Conservation (phyloP, 352 stramenopile species). For the Phytophthora podocarpi region DNA sequence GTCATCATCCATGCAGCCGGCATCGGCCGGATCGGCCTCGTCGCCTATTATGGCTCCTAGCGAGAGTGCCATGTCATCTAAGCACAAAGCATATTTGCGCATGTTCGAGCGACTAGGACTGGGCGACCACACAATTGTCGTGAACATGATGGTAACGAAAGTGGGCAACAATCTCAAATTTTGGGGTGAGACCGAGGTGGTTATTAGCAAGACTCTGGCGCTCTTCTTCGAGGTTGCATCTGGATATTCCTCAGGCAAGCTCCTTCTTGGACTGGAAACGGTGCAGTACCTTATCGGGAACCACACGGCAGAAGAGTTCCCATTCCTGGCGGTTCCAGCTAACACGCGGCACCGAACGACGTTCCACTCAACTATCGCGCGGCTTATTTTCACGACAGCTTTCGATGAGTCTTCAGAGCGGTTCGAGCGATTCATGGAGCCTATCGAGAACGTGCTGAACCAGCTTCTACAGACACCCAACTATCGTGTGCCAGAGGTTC, state of each 20-base stretch:
- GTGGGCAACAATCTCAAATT: conserved; percentile 99
- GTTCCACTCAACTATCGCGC: conserved; percentile 97
- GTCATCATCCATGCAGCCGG: conserved; percentile 52
- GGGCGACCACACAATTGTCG: conserved; percentile 96
- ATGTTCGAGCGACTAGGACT: conserved; percentile 98
- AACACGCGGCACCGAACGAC: conserved; percentile 97
- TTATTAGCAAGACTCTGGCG: conserved; percentile 96
- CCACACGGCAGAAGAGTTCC: conserved; percentile 97
- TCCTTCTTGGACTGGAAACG: conserved; percentile 97
- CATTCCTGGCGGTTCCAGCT: conserved; percentile 93
- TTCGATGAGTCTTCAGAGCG: conserved; percentile 94
- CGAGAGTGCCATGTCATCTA: conserved; percentile 82
- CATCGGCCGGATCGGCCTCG: conserved; percentile 27
- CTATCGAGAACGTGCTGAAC: conserved; percentile 84
- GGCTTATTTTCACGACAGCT: conserved; percentile 95
- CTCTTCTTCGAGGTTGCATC: conserved; percentile 98
- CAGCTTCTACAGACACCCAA: conserved; percentile 81
- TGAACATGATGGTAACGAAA: conserved; percentile 99
- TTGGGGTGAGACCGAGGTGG: conserved; percentile 95
- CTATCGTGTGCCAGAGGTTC: conserved; percentile 77
- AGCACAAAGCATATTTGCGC: conserved; percentile 95
- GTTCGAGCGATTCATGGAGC: conserved; percentile 98
- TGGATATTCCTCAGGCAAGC: conserved; percentile 96
- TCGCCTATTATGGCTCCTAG: conserved; percentile 85
- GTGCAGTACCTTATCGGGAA: conserved; percentile 97